A percentile compares a stretch with the other conserved stretches of the same genome.
These are phyloP conservation scores for Phanerodontia chrysosporium DNA, from an alignment of 768 basidiomycete species.

Conservation along the genomic window DNA sequence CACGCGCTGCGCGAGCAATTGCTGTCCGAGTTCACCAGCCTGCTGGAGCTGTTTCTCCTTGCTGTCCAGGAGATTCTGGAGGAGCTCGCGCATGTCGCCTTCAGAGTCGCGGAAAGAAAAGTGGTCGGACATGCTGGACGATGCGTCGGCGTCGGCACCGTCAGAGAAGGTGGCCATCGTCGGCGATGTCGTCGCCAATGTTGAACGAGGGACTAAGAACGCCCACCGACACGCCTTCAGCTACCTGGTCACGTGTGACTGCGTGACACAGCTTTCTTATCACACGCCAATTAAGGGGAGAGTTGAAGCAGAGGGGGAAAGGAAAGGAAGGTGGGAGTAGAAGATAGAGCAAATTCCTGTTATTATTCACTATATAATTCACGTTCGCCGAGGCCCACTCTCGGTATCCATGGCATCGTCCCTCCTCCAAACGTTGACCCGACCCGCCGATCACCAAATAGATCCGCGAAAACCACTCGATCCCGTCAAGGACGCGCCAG, in stretches of 20 bases:
- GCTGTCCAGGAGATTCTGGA: conserved; percentile 66
- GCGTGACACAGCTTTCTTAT: background rate
- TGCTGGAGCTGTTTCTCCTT: conserved; percentile 93
- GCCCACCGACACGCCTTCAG: conserved; percentile 10
- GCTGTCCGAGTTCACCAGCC: conserved; percentile 89
- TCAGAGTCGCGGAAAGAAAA: conserved; percentile 16
- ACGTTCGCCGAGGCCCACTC: background rate
- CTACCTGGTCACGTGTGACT: conserved; percentile 6
- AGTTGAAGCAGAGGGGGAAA: background rate
- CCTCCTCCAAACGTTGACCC: background rate
- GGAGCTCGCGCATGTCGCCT: conserved; percentile 33
- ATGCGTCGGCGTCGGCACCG: conserved; percentile 21
- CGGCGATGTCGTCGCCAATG: conserved; percentile 14
- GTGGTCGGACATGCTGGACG: conserved; percentile 11
- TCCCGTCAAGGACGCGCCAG: conserved; percentile 12
- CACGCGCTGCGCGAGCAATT: conserved; percentile 89
- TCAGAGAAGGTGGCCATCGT: conserved; percentile 32
- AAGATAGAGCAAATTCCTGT: background rate
- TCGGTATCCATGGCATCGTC: conserved; percentile 1
- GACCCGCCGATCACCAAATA: conserved; percentile 12
- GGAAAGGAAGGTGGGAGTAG: background rate
- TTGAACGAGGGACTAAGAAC: conserved; percentile 10
- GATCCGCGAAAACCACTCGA: conserved; percentile 14
- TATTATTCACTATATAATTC: background rate
- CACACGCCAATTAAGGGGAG: background rate